These are phyloP conservation scores for Jamesozyma hellenica DNA, from an alignment of 805 yeast species.

Conservation along the genomic window DNA sequence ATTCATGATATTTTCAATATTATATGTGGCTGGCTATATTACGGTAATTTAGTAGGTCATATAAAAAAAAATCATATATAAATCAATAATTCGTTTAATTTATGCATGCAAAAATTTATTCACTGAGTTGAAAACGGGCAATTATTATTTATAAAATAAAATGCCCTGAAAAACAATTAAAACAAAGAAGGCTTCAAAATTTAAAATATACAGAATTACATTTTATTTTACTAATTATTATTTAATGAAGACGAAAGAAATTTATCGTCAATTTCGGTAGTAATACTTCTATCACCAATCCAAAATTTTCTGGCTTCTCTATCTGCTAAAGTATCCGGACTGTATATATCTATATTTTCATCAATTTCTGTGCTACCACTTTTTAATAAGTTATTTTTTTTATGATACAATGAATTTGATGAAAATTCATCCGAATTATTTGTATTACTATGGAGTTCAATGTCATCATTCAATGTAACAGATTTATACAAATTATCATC, in stretches of 20 bases:
- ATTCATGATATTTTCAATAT: constrained; percentile 67
- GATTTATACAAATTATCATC: constrained; percentile 13
- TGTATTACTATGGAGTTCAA: neutral
- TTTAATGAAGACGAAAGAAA: neutral
- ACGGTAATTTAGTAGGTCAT: constrained; percentile 2
- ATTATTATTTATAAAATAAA: too few species aligned
- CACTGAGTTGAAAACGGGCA: too few species aligned
- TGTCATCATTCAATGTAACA: neutral
- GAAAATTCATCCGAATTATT: neutral
- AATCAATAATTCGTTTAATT: too few species aligned
- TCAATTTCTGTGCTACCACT: neutral
- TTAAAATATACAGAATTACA: too few species aligned
- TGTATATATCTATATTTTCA: constrained; percentile 11
- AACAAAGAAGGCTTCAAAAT: too few species aligned
- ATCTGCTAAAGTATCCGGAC: constrained; percentile 30
- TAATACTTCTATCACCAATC: constrained; percentile 13
- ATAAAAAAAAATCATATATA: neutral
- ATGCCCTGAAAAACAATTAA: too few species aligned
- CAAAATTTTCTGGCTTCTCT: constrained; percentile 30
- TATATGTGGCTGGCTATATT: constrained; percentile 36
- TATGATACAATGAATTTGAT: neutral
- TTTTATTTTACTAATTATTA: neutral
- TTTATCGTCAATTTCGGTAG: neutral
- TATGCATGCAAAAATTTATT: too few species aligned
- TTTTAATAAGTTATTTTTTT: neutral